Percentiles rank a stretch among this genome's conserved stretches.
Evolutionary conservation across 2,329 filamentous ascomycete genomes (phyloP).

Genomic region (Colletotrichum filicis): DNA sequence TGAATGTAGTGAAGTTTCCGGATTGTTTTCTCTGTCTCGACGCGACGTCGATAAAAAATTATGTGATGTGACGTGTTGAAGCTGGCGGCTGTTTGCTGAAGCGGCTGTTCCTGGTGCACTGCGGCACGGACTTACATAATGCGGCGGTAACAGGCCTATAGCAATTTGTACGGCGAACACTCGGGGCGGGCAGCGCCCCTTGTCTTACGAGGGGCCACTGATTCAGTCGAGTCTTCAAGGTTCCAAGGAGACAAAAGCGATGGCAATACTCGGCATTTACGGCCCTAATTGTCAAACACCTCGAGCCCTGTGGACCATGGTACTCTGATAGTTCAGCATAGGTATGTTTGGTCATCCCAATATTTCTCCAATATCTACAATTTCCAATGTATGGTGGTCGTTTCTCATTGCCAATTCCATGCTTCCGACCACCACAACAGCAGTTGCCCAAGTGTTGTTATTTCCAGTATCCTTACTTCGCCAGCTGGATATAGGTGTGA

Average conservation of each 20-base stretch:
- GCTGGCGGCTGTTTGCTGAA: background rate
- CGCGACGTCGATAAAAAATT: slow-evolving; percentile 27
- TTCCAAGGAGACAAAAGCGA: background rate
- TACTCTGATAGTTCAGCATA: background rate
- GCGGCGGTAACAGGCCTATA: background rate
- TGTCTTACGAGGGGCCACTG: background rate
- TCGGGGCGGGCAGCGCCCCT: too few relatives aligned
- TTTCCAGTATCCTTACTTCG: too few relatives aligned
- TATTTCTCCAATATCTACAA: background rate
- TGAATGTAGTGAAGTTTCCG: too few relatives aligned
- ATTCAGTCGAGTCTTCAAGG: background rate
- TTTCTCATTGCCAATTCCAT: background rate
- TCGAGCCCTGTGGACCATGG: background rate
- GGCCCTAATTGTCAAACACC: too few relatives aligned
- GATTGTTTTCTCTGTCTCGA: slow-evolving; percentile 13
- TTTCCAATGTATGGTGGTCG: background rate
- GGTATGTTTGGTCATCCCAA: background rate
- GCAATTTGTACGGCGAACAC: too few relatives aligned
- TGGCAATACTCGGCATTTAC: background rate
- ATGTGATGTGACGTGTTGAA: slow-evolving; percentile 33
- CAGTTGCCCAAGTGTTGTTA: background rate
- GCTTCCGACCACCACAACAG: background rate
- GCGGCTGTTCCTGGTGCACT: background rate
- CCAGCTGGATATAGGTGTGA: background rate
- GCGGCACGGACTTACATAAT: slow-evolving; percentile 22